Conservation (phyloP, 2,329 filamentous ascomycete genomes). For the Fusarium scirpi region DNA sequence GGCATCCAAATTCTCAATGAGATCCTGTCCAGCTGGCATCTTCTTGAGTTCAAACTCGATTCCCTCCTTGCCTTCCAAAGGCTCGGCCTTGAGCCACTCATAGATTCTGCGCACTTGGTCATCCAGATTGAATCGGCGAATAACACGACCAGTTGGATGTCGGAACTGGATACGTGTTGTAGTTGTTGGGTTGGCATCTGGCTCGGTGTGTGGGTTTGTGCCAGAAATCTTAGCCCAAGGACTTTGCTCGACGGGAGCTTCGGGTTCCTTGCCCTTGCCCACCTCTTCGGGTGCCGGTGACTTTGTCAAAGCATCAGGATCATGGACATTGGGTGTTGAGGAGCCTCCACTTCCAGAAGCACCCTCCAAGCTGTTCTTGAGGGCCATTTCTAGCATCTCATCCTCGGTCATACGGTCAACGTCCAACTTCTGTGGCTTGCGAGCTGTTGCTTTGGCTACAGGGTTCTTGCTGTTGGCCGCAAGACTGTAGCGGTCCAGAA, state of each 20-base stretch:
- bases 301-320: constrained; percentile 90
- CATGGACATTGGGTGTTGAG: constrained; percentile 69
- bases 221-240: constrained; percentile 79
- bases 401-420: constrained; percentile 94
- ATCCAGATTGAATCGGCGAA: constrained; percentile 82
- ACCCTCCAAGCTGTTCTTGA: constrained; percentile 85
- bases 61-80: constrained; percentile 82
- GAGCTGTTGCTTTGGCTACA: constrained; percentile 74
- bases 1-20: constrained; percentile 79
- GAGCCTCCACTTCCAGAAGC: constrained; percentile 50
- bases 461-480: constrained; percentile 92
- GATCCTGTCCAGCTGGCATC: constrained; percentile 81
- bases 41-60: constrained; percentile 87
- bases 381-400: constrained; percentile 94
- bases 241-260: constrained; percentile 51
- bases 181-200: constrained; percentile 74
- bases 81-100: constrained; percentile 95
- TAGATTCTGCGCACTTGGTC: constrained; percentile 88
- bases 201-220: constrained; percentile 81
- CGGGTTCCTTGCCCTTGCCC: constrained; percentile 66
- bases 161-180: constrained; percentile 94
- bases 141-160: constrained; percentile 84
- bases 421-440: constrained; percentile 76
- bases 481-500: constrained; percentile 95
- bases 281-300: constrained; percentile 63